Percentiles rank a stretch among this genome's conserved stretches.
phyloP scores from a whole-genome alignment of 257 asterid species.

The Fraxinus quadrangulata region DNA sequence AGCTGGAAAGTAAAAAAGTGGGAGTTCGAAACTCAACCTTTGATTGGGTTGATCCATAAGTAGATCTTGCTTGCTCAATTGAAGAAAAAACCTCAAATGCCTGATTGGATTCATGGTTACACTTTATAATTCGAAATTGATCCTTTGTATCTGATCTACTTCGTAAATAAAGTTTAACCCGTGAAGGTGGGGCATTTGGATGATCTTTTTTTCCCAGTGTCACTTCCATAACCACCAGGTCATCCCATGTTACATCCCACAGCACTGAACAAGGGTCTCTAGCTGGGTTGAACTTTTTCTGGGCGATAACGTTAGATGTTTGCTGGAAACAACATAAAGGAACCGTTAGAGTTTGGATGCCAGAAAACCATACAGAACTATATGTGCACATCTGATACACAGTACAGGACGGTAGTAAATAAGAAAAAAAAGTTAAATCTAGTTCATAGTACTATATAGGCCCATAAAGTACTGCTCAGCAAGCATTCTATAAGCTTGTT shows the following conservation, averaged over 20 bases:
- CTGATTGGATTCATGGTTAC: conserved; percentile 72
- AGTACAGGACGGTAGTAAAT: neutral
- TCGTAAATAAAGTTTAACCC: conserved; percentile 65
- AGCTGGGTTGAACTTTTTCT: conserved; percentile 85
- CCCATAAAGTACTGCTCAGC: neutral
- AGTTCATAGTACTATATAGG: neutral
- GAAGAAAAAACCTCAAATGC: conserved; percentile 80
- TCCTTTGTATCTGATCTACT: conserved; percentile 80
- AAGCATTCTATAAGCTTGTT: neutral
- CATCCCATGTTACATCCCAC: conserved; percentile 93
- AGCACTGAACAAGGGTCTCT: conserved; percentile 95
- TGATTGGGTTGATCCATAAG: conserved; percentile 61
- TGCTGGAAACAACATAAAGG: conserved; percentile 59
- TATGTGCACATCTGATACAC: neutral
- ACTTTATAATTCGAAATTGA: conserved; percentile 73
- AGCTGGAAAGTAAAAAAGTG: conserved; percentile 17
- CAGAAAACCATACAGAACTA: conserved; percentile 6
- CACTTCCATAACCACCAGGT: conserved; percentile 78
- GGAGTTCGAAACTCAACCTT: conserved; percentile 49
- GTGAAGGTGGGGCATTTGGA: conserved; percentile 78
- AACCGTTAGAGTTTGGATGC: conserved; percentile 22
- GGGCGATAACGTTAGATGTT: conserved; percentile 84
- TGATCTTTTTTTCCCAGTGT: conserved; percentile 84
- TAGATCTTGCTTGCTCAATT: conserved; percentile 74
- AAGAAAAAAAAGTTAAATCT: neutral